Evolutionary conservation across 805 yeast species (phyloP), one percentile per base, ranked within the genome.

Genomic region (Komagataella mondaviorum): DNA sequence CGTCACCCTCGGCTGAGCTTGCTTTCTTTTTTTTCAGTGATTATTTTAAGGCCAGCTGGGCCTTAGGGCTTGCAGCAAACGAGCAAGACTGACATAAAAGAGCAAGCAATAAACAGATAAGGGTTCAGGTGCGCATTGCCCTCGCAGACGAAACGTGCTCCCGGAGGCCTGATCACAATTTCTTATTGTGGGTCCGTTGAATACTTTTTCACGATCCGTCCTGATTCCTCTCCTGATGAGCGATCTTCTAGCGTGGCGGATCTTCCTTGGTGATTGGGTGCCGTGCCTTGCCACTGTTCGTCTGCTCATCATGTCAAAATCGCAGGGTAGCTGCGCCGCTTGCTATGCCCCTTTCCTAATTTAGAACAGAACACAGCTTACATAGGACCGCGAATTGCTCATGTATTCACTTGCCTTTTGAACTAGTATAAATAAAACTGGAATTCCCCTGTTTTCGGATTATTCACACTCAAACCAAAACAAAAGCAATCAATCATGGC

Each of bases 401-500:
- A 4, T 30, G 39, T 30, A 7, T 30, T 30, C 14, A 30, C 14
- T 30, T 30, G 39, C 39, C 39, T 14, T 30, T 30, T 30, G 4
- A 3, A 30, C 14, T 14, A 30, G 14, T 30, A 30, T 30, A 30
- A 30, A 30, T 30, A 30, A 30, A 14, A 30, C 39, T 5, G 39
- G 39, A 30, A 30, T 30, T 30, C 39, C 39, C n/a, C 6, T 30
- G 5, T 2, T 30, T 30, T 30, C 14, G 39, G 14, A 10, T 4
- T 7, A 30, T 8, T 10, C 39, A 12, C 10, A 4, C 39, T 5
- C 14, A 10, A 10, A 8, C 12, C 14, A 30, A 30, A 30, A 30
- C 14, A 30, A 30, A 30, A 30, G 6, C 39, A 14, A 30, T 30
- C 50, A 51, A 63, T 30, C 48, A 73, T 73, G 78, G 75, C 77